These are phyloP conservation scores for Herpetospermum pedunculosum DNA, from an alignment of 306 rosid genomes.

Conservation along the genomic window DNA sequence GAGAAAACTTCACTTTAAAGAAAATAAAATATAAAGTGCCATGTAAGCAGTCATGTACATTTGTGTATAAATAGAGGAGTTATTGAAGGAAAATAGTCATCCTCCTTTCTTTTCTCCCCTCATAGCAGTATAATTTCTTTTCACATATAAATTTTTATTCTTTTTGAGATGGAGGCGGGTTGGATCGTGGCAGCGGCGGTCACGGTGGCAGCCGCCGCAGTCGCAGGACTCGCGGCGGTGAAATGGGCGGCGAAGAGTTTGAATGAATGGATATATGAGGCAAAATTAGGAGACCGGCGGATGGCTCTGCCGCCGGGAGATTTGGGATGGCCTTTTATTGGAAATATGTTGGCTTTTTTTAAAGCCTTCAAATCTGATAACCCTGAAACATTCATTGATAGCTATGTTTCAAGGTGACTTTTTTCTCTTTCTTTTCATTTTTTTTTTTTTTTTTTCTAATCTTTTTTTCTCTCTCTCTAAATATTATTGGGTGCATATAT, in stretches of 20 bases:
- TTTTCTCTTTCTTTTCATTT: too few species aligned
- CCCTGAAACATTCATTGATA: conserved; percentile 31
- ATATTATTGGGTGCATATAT: background rate
- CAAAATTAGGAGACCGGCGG: conserved; percentile 8
- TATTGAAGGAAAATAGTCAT: background rate
- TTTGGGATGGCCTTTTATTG: conserved; percentile 38
- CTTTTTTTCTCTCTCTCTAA: background rate
- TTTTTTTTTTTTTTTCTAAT: too few species aligned
- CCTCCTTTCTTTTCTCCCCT: too few species aligned
- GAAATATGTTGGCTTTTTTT: conserved; percentile 26
- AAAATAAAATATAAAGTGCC: too few species aligned
- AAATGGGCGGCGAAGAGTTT: conserved; percentile 32
- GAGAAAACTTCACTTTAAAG: too few species aligned
- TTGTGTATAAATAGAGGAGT: background rate
- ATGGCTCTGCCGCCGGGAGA: conserved; percentile 34
- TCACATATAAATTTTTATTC: background rate
- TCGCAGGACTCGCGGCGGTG: conserved; percentile 2
- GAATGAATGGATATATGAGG: conserved; percentile 40
- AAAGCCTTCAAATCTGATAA: conserved; percentile 13
- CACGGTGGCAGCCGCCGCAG: too few species aligned
- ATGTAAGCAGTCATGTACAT: background rate
- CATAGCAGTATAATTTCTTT: background rate
- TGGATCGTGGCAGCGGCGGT: conserved; percentile 12
- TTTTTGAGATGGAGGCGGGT: background rate
- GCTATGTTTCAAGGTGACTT: conserved; percentile 25